These are phyloP conservation scores for Fusarium proliferatum DNA, from an alignment of 2,329 filamentous ascomycete species.

Conservation along the genomic window DNA sequence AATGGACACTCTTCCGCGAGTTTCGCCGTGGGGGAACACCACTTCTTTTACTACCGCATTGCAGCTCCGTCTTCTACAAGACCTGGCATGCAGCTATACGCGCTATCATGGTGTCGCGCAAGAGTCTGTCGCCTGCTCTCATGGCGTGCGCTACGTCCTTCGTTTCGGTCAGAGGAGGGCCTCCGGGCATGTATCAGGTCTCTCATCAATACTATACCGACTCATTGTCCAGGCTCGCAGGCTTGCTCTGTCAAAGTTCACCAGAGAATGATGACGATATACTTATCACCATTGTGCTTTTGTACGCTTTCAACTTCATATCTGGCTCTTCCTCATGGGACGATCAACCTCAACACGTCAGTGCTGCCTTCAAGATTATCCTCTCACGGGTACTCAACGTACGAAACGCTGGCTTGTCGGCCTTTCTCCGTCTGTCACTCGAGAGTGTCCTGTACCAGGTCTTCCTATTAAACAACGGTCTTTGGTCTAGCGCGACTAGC, in stretches of 20 bases:
- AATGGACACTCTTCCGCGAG: not conserved
- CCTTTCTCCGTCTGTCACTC: not conserved
- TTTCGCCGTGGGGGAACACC: not conserved
- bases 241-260: not conserved
- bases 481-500: not conserved
- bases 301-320: not conserved
- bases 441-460: not conserved
- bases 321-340: not conserved
- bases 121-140: not conserved
- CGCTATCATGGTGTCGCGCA: not conserved
- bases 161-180: not conserved
- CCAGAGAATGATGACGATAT: not conserved
- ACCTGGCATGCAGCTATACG: not conserved
- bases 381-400: not conserved
- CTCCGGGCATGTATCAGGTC: rapidly evolving
- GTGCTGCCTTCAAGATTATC: not conserved
- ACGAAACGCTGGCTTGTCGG: not conserved
- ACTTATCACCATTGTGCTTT: not conserved
- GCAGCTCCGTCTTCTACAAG: not conserved
- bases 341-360: not conserved
- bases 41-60: not conserved
- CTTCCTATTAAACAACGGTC: not conserved
- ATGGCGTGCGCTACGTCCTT: not conserved
- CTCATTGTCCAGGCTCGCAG: not conserved
- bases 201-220: not conserved